These are phyloP conservation scores for Malania oleifera DNA, from an alignment of 164 flowering plant species.

Conservation along the genomic window DNA sequence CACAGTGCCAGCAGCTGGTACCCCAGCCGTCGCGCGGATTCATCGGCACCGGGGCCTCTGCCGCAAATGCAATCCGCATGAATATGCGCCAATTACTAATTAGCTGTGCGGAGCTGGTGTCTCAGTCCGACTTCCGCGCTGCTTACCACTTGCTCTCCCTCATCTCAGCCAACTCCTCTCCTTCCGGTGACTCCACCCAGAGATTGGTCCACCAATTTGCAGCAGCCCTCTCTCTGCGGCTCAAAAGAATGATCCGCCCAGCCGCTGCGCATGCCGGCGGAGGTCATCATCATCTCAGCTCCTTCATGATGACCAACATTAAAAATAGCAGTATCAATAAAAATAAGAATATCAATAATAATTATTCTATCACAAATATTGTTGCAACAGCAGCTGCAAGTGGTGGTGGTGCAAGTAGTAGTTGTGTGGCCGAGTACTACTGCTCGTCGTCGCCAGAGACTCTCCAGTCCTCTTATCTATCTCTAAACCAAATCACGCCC, in stretches of 20 bases:
- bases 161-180: constrained; percentile 55
- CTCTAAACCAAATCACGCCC: constrained; percentile 81
- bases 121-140: constrained; percentile 55
- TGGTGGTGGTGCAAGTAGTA: no score
- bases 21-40: no score
- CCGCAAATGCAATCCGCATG: constrained; percentile 29
- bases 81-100: constrained; percentile 69
- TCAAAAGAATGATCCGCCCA: constrained; percentile 23
- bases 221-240: constrained; percentile 56
- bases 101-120: constrained; percentile 63
- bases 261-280: not conserved
- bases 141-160: constrained; percentile 57
- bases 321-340: not conserved
- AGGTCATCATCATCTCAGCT: not conserved
- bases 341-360: not conserved
- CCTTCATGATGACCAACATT: not conserved
- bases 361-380: no score
- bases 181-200: constrained; percentile 74
- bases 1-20: constrained; percentile 15
- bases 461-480: constrained; percentile 58
- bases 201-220: constrained; percentile 60
- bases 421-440: no score
- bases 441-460: constrained; percentile 2
- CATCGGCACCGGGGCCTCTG: constrained; percentile 13
- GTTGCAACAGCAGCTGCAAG: no score